These are phyloP conservation scores for Erigeron canadensis DNA, from an alignment of 129 eudicot species.

Conservation along the genomic window DNA sequence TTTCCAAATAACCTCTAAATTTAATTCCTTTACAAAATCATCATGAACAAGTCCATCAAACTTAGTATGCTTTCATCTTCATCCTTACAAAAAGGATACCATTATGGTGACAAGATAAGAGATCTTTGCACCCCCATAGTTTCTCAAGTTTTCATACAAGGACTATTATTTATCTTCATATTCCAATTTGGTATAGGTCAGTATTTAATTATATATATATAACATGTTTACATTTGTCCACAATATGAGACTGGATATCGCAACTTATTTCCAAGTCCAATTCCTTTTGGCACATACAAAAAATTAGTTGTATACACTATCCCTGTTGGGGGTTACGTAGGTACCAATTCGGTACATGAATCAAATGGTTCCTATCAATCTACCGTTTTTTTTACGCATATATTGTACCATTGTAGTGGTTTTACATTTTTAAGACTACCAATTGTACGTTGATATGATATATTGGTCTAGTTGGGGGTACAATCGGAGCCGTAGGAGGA, in stretches of 20 bases:
- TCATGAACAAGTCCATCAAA: not conserved
- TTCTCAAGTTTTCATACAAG: constrained; percentile 23
- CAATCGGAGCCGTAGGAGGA: constrained; percentile 32
- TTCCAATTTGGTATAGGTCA: constrained; percentile 34
- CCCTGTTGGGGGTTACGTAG: too few species aligned
- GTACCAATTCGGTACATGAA: too few species aligned
- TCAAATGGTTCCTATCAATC: too few species aligned
- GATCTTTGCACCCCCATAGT: constrained; percentile 30
- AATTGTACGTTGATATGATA: not conserved
- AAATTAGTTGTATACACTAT: too few species aligned
- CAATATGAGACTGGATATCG: too few species aligned
- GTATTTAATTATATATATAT: not conserved
- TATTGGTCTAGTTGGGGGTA: constrained; percentile 30
- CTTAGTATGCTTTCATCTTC: constrained; percentile 13
- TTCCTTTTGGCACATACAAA: too few species aligned
- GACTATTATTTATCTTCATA: constrained; percentile 21
- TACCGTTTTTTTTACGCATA: too few species aligned
- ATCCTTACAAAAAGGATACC: constrained; percentile 3
- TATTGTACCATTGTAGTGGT: not conserved
- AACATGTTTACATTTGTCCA: too few species aligned
- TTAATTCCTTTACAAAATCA: not conserved
- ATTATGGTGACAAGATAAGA: constrained; percentile 11
- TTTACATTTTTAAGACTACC: not conserved
- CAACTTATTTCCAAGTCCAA: too few species aligned
- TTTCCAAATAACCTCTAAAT: not conserved